phyloP scores from a whole-genome alignment of 345 rosid genomes.

The Hibiscus mutabilis region DNA sequence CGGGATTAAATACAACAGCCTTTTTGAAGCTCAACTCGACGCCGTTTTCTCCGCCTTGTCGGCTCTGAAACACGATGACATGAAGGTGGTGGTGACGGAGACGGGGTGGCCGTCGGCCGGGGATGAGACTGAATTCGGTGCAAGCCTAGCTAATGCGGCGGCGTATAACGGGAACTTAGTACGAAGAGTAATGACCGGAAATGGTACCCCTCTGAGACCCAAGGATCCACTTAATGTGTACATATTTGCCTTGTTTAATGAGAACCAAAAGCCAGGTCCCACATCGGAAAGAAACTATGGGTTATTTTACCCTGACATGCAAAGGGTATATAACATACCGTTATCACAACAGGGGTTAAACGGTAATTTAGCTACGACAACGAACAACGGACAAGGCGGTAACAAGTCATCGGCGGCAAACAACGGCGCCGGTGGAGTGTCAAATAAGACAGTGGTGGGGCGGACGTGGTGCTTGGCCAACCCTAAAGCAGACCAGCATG shows the following conservation, averaged over 20 bases:
- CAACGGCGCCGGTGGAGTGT: slow-evolving; percentile 17
- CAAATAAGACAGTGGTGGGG: slow-evolving; percentile 15
- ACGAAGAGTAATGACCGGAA: slow-evolving; percentile 50
- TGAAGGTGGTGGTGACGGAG: slow-evolving; percentile 65
- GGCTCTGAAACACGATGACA: slow-evolving; percentile 52
- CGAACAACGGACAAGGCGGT: not conserved
- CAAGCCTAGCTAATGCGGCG: slow-evolving; percentile 59
- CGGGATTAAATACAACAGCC: slow-evolving; percentile 60
- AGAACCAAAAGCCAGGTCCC: slow-evolving; percentile 75
- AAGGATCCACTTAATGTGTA: slow-evolving; percentile 56
- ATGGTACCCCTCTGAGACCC: slow-evolving; percentile 80
- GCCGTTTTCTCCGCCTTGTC: slow-evolving; percentile 85
- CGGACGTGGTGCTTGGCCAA: slow-evolving; percentile 89
- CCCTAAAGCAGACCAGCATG: slow-evolving; percentile 26
- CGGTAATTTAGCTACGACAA: slow-evolving; percentile 8
- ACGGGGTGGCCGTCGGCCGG: slow-evolving; percentile 99
- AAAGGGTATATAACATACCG: slow-evolving; percentile 70
- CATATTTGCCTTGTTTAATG: slow-evolving; percentile 84
- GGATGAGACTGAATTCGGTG: slow-evolving; percentile 67
- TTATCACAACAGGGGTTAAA: slow-evolving; percentile 21
- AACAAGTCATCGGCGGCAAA: not conserved
- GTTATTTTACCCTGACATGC: slow-evolving; percentile 66
- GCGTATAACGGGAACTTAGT: slow-evolving; percentile 80
- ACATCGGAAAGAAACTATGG: slow-evolving; percentile 92
- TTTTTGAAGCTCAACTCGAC: slow-evolving; percentile 84